Evolutionary conservation across 2,329 filamentous ascomycete species (phyloP), one percentile per base, ranked within the genome.

Genomic region (Fusarium robinianum): DNA sequence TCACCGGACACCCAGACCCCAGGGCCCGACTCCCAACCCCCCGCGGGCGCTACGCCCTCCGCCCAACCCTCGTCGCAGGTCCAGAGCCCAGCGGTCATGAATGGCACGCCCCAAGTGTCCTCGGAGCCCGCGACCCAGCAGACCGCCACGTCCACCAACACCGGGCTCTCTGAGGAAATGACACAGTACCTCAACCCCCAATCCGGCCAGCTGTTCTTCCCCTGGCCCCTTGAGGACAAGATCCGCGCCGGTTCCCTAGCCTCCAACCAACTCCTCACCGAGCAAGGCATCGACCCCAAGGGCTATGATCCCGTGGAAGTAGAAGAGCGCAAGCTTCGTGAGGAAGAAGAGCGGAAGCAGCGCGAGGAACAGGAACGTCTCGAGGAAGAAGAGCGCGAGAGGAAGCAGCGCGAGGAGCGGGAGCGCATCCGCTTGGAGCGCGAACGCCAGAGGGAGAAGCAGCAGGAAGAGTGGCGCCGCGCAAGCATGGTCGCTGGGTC

Each of bases 201-300:
- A 12, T 75, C 75, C 7, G 75, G 78, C 8, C 72, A 77, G 24
- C 62, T 73, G n/a, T 95, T 90, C 70, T 77, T 83, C 32, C 88
- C 89, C 1, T 95, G 88, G 88, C 88, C 88, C 1, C 74, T 73
- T 18, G 83, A 88, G 51, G 80, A 85, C 21, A 78, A 82, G 46
- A 88, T 94, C 51, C 78, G 81, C 21, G 71, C 73, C 11, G 88
- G 89, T 23, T 83, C 83, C 2, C 72, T 95, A 27, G 84, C 83
- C 0, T 72, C 74, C 7, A 78, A 81, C 30, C 83, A 90, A 59
- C 69, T 75, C 16, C 75, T 89, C 50, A 55, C 78, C 5, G 83
- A 86, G 57, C 69, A 75, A 40, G 84, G 83, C 6, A 75, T 80
- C 53, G 80, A 87, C 62, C 82, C 81, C 7, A 76, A 71, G 40